phyloP scores from a whole-genome alignment of 1,284 basidiomycete genomes.

The Gymnopus androsaceus region DNA sequence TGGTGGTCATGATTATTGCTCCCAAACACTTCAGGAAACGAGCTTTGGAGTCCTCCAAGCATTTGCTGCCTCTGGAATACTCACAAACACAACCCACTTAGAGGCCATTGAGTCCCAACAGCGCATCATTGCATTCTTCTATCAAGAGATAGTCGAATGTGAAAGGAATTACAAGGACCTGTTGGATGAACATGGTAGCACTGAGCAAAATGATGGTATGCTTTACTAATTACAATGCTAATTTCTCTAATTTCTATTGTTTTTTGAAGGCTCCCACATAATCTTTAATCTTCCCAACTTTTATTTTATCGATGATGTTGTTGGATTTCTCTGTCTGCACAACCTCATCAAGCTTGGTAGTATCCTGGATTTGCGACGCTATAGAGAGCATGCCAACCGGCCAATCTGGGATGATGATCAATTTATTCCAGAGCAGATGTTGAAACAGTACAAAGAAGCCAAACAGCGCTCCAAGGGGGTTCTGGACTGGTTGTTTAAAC shows the following conservation, averaged over 20 bases:
- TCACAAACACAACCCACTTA: not conserved
- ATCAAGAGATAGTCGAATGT: not conserved
- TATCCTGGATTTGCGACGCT: not conserved
- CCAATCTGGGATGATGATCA: not conserved
- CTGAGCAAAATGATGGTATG: not conserved
- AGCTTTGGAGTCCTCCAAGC: not conserved
- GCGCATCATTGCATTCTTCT: not conserved
- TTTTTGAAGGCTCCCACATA: not conserved
- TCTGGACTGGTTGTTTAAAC: not conserved
- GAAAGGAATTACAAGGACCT: not conserved
- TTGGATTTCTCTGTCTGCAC: not conserved
- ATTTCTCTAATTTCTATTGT: not conserved
- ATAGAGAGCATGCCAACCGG: not conserved
- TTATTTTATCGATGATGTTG: not conserved
- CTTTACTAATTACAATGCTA: no score
- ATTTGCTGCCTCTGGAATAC: not conserved
- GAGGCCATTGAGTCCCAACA: not conserved
- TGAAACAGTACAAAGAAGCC: not conserved
- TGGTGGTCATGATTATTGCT: not conserved
- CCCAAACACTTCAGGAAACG: not conserved
- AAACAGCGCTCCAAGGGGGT: not conserved
- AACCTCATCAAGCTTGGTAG: not conserved
- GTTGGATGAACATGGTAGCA: not conserved
- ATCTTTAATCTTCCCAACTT: not conserved
- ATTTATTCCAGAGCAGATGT: not conserved